Conservation (phyloP, 2,329 filamentous ascomycete genomes). For the Amylocarpus encephaloides region DNA sequence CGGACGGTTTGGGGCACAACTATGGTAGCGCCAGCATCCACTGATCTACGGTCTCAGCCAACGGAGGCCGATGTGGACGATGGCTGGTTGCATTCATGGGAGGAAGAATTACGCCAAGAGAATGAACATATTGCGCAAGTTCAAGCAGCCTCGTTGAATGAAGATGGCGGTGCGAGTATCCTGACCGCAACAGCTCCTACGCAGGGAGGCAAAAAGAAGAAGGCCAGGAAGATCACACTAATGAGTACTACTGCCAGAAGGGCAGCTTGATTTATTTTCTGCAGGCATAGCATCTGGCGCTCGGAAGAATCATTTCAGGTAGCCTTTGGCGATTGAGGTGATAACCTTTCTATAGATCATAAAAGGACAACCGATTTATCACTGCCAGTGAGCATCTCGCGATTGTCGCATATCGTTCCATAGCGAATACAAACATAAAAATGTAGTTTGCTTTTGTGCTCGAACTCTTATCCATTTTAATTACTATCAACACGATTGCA, state of each 20-base stretch:
- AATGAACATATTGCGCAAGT: constrained; percentile 51
- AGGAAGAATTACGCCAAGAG: constrained; percentile 63
- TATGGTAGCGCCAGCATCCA: constrained; percentile 52
- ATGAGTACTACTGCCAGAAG: constrained; percentile 54
- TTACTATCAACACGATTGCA: no score
- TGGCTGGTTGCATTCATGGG: constrained; percentile 82
- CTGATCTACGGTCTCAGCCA: constrained; percentile 40
- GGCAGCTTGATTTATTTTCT: constrained; percentile 30
- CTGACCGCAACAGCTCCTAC: constrained; percentile 6
- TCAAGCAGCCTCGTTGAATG: constrained; percentile 44
- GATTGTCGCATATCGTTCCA: no score
- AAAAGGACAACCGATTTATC: no score
- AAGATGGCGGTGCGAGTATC: constrained; percentile 13
- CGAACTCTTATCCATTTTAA: no score
- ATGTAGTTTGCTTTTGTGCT: no score
- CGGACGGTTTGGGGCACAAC: constrained; percentile 92
- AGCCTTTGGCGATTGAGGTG: no score
- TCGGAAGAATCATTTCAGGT: neutral
- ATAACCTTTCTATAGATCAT: no score
- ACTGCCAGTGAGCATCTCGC: no score
- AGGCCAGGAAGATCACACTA: constrained; percentile 65
- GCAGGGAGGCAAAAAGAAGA: constrained; percentile 53
- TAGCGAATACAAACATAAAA: no score
- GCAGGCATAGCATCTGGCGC: neutral
- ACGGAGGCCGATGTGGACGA: constrained; percentile 48